Percentiles rank a stretch among this genome's conserved stretches.
phyloP scores from a whole-genome alignment of 768 basidiomycete species.

The Agaricus subrufescens region DNA sequence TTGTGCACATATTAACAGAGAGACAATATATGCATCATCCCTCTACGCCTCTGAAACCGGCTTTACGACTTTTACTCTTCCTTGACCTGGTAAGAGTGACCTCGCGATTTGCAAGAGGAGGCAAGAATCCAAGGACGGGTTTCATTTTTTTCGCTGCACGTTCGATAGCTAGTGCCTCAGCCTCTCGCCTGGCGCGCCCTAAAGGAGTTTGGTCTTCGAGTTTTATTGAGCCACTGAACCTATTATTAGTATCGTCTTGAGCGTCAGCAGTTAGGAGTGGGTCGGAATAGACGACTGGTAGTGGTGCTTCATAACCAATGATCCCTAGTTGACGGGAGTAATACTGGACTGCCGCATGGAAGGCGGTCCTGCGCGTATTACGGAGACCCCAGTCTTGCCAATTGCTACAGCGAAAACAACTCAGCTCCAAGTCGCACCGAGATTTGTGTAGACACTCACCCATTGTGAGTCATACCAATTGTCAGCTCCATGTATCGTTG shows the following conservation, averaged over 20 bases:
- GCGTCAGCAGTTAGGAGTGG: constrained; percentile 11
- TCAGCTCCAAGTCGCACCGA: neutral
- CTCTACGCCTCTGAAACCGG: constrained; percentile 32
- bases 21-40: constrained; percentile 4
- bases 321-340: constrained; percentile 71
- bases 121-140: constrained; percentile 42
- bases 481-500: constrained; percentile 67
- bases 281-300: constrained; percentile 52
- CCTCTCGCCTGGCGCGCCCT: constrained; percentile 9
- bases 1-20: neutral
- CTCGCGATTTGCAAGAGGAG: constrained; percentile 32
- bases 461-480: constrained; percentile 57
- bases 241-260: constrained; percentile 2
- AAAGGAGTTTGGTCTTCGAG: constrained; percentile 3
- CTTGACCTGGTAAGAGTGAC: constrained; percentile 29
- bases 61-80: constrained; percentile 39
- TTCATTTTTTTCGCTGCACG: constrained; percentile 24
- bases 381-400: constrained; percentile 57
- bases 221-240: constrained; percentile 12
- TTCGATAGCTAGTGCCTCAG: constrained; percentile 23
- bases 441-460: constrained; percentile 22
- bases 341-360: constrained; percentile 73
- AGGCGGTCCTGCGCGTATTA: constrained; percentile 63
- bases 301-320: constrained; percentile 49
- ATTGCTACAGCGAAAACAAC: constrained; percentile 16